These are phyloP conservation scores for Cylindrotheca fusiformis DNA, from an alignment of 108 stramenopile genomes.

Conservation along the genomic window DNA sequence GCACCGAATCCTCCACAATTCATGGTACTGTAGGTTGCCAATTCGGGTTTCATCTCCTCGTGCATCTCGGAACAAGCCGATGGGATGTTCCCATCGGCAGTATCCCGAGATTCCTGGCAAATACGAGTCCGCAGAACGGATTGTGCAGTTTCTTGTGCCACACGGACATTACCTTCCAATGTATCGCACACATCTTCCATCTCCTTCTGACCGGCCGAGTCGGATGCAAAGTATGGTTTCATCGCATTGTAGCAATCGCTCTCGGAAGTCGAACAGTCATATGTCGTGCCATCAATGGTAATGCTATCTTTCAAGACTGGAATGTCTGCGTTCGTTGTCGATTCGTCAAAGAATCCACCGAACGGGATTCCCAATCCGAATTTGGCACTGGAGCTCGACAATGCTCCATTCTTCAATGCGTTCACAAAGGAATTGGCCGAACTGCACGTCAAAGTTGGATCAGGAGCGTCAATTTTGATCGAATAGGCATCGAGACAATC, in stretches of 20 bases:
- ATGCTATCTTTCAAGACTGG: conserved; percentile 14
- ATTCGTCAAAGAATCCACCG: conserved; percentile 30
- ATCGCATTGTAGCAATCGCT: conserved; percentile 32
- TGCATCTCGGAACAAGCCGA: neutral
- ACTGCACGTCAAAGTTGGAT: conserved; percentile 11
- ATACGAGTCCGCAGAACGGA: conserved; percentile 20
- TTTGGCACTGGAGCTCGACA: conserved; percentile 2
- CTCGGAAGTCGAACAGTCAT: conserved; percentile 13
- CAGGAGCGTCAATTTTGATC: conserved; percentile 20
- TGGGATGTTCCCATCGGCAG: neutral
- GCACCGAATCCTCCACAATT: conserved; percentile 11
- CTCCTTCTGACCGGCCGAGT: conserved; percentile 15
- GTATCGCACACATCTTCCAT: conserved; percentile 27
- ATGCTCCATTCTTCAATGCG: conserved; percentile 15
- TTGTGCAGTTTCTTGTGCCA: conserved; percentile 19
- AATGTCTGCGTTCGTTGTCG: conserved; percentile 1
- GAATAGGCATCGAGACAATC: conserved; percentile 21
- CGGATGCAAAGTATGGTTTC: conserved; percentile 24
- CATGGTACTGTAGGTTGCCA: neutral
- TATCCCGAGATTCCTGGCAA: conserved; percentile 13
- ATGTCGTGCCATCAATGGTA: conserved; percentile 11
- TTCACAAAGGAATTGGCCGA: conserved; percentile 32
- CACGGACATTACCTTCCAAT: conserved; percentile 5
- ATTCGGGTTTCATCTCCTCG: neutral
- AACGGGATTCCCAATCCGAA: conserved; percentile 19